A percentile compares a stretch with the other conserved stretches of the same genome.
These are phyloP conservation scores for Coemansia asiatica DNA, from an alignment of 192 early-diverging fungal genomes.

Conservation along the genomic window DNA sequence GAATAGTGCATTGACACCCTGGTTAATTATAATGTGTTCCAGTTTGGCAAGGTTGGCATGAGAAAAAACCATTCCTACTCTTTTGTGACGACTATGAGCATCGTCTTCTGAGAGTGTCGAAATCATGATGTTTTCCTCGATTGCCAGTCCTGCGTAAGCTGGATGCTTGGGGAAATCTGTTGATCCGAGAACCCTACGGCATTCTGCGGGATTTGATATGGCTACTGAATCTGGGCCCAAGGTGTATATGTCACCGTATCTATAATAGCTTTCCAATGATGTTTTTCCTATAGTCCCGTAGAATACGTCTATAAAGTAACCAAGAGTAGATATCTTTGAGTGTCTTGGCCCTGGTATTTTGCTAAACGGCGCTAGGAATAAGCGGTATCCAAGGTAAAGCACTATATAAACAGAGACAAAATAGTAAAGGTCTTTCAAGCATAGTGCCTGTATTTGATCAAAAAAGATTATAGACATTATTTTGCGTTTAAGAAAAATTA, in stretches of 20 bases:
- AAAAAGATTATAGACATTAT: too few species aligned
- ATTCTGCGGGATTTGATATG: slow-evolving; percentile 26
- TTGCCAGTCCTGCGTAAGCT: slow-evolving; percentile 26
- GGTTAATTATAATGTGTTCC: slow-evolving; percentile 36
- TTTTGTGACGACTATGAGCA: background rate
- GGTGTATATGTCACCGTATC: slow-evolving; percentile 39
- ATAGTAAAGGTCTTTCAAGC: too few species aligned
- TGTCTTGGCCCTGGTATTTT: slow-evolving; percentile 18
- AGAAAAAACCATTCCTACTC: slow-evolving; percentile 13
- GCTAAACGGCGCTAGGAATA: slow-evolving; percentile 25
- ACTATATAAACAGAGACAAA: background rate
- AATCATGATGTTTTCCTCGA: slow-evolving; percentile 12
- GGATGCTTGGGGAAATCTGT: slow-evolving; percentile 31
- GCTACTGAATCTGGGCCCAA: slow-evolving; percentile 27
- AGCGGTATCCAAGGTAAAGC: slow-evolving; percentile 6
- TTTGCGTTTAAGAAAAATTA: too few species aligned
- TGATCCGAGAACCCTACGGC: slow-evolving; percentile 15
- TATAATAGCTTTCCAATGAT: slow-evolving; percentile 18
- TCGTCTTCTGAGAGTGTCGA: slow-evolving; percentile 5
- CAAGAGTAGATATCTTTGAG: slow-evolving; percentile 7
- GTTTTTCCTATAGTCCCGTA: slow-evolving; percentile 12
- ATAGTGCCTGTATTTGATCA: too few species aligned
- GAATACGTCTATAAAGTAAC: background rate
- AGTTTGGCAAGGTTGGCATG: slow-evolving; percentile 2
- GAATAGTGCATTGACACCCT: slow-evolving; percentile 18